These are phyloP conservation scores for Fagopyrum homotropicum DNA, from an alignment of 148 eudicot genomes.

Conservation along the genomic window DNA sequence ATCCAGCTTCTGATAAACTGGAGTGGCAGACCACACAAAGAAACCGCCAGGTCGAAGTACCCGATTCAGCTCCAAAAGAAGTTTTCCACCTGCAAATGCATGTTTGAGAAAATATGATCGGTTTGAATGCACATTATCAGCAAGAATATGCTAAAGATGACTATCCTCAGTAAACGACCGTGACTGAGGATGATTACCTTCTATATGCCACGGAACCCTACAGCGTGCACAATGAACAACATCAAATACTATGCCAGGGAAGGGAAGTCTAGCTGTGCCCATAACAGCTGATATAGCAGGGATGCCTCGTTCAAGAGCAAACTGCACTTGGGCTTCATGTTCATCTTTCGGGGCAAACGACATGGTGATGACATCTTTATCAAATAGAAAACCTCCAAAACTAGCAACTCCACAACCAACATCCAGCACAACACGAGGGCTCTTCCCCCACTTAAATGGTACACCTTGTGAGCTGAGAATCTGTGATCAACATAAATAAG, in stretches of 20 bases:
- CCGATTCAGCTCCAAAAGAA: constrained; percentile 64
- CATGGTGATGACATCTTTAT: constrained; percentile 53
- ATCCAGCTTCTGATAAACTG: constrained; percentile 49
- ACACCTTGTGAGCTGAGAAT: constrained; percentile 29
- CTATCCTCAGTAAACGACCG: not conserved
- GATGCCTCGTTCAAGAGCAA: constrained; percentile 77
- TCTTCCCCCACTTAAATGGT: constrained; percentile 82
- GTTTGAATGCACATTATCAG: not conserved
- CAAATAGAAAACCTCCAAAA: constrained; percentile 46
- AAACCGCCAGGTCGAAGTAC: constrained; percentile 70
- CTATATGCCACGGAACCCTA: constrained; percentile 91
- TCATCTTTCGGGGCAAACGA: constrained; percentile 93
- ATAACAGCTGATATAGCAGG: constrained; percentile 92
- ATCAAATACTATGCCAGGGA: constrained; percentile 79
- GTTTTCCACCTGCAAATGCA: constrained; percentile 54
- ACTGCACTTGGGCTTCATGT: constrained; percentile 85
- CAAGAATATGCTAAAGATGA: not conserved
- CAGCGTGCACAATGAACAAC: constrained; percentile 92
- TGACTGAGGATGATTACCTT: constrained; percentile 41
- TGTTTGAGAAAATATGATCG: constrained; percentile 1
- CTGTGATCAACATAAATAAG: constrained; percentile 23
- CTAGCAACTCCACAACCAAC: constrained; percentile 84
- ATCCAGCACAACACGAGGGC: constrained; percentile 76
- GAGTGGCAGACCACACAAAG: constrained; percentile 85
- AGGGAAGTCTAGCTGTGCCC: constrained; percentile 88